These are phyloP conservation scores for Lecanicillium sp. DNA, from an alignment of 2,329 filamentous ascomycete genomes.

Conservation along the genomic window DNA sequence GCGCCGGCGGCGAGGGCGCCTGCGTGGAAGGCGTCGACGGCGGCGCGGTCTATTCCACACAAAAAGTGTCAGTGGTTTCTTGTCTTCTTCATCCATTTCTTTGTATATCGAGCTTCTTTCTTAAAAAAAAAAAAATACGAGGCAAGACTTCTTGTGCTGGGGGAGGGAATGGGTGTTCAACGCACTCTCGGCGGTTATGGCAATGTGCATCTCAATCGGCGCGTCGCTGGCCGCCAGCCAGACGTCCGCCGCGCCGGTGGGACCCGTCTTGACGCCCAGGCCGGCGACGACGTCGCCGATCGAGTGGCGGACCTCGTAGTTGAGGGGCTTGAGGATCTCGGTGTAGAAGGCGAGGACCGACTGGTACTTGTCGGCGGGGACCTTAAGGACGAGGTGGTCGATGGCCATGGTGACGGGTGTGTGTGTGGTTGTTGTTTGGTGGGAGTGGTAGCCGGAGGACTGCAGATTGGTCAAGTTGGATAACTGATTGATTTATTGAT, in stretches of 20 bases:
- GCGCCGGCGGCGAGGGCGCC: slow-evolving; percentile 38
- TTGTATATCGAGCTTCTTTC: no score
- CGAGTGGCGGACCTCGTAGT: slow-evolving; percentile 26
- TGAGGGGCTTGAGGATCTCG: slow-evolving; percentile 29
- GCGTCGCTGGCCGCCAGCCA: slow-evolving; percentile 7
- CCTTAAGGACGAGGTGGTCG: slow-evolving; percentile 28
- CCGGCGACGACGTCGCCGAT: slow-evolving; percentile 26
- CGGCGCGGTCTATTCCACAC: slow-evolving; percentile 28
- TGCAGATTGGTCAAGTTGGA: not conserved
- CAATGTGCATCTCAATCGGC: slow-evolving; percentile 22
- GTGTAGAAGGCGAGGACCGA: slow-evolving; percentile 29
- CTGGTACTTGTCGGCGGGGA: slow-evolving; percentile 24
- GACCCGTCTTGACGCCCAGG: slow-evolving; percentile 23
- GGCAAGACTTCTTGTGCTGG: no score
- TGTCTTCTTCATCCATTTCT: not conserved
- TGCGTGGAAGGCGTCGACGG: slow-evolving; percentile 39
- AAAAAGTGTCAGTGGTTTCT: not conserved
- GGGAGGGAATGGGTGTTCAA: no score
- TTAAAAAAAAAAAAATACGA: no score
- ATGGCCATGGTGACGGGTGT: slow-evolving; percentile 27
- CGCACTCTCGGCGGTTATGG: slow-evolving; percentile 25
- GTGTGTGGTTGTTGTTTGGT: not conserved
- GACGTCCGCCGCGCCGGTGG: slow-evolving; percentile 13
- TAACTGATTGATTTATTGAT: not conserved
- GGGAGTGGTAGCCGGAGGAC: no score